Evolutionary conservation across 106 monocot genomes (phyloP), one percentile per base, ranked within the genome.

Genomic region (Acanthochlamys bracteata): DNA sequence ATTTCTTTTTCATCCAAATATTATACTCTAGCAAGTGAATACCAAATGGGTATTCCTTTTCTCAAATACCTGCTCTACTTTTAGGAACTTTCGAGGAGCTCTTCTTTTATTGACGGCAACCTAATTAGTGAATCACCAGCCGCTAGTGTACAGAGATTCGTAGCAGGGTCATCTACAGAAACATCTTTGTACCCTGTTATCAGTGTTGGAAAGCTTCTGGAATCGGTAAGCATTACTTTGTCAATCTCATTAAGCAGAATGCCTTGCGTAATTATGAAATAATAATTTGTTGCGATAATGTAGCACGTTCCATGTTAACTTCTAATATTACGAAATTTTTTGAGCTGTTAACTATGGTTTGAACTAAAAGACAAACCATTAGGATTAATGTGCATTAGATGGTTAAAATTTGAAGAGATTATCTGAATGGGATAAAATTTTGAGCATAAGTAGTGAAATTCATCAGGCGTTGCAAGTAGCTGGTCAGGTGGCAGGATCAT

Each of bases 391-490:
- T 1, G 4, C 33, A 33, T n/a, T n/a, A n/a, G n/a, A n/a, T n/a
- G n/a, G 6, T 3, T 33, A 33, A 33, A 1, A 3, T 33, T 3
- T 33, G 33, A 33, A 33, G 33, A 33, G 33, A 33, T 33, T 33
- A 33, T 49, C 15, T 2, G 49, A 49, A 49, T 4, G 4, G 49
- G 2, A 1, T 49, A 9, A 14, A 49, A 4, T 12, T 49, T 49
- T 49, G 15, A 49, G 9, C 49, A 14, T 1, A 49, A 49, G 55
- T 55, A 10, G 43, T 55, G 7, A 2, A 33, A 41, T 20, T 67
- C 11, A 53, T 26, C 82, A 96, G 96, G 96, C 87, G 57, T 74
- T 91, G 16, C 88, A 96, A 46, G 91, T 88, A 14, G 90, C 96
- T 40, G 91, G 96, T 17, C 88, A 96, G 66, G 96, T 91, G 42